These are phyloP conservation scores for Pulveroboletus sp. DNA, from an alignment of 768 basidiomycete genomes.

Conservation along the genomic window DNA sequence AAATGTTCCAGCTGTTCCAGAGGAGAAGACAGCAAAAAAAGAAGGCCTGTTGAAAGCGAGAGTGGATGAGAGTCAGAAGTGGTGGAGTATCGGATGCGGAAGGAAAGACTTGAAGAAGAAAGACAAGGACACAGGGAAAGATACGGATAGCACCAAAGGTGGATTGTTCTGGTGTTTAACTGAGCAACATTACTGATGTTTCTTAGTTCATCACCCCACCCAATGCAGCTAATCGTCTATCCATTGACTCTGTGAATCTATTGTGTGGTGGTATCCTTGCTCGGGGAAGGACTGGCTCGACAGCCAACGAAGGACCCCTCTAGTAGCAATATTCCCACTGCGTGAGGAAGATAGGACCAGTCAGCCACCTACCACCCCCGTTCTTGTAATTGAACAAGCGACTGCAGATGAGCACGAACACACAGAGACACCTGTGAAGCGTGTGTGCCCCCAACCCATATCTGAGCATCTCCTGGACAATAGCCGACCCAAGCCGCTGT, in stretches of 20 bases:
- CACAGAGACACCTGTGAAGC: slow-evolving; percentile 36
- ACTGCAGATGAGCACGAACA: slow-evolving; percentile 49
- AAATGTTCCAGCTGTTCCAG: slow-evolving; percentile 41
- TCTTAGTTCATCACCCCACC: slow-evolving; percentile 47
- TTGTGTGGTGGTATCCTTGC: slow-evolving; percentile 31
- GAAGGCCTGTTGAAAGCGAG: slow-evolving; percentile 36
- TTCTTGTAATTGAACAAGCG: slow-evolving; percentile 49
- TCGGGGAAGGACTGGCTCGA: slow-evolving; percentile 37
- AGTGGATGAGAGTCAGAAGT: slow-evolving; percentile 55
- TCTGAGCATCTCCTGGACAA: slow-evolving; percentile 61
- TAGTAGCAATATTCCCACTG: slow-evolving; percentile 64
- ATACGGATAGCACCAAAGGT: slow-evolving; percentile 37
- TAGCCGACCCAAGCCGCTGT: slow-evolving; percentile 47
- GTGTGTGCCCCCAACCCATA: slow-evolving; percentile 51
- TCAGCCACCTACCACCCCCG: slow-evolving; percentile 10
- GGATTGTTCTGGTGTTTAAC: background rate
- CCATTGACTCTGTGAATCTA: slow-evolving; percentile 31
- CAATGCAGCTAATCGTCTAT: slow-evolving; percentile 20
- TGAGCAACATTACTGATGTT: slow-evolving; percentile 4
- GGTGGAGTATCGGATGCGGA: slow-evolving; percentile 82
- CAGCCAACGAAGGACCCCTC: slow-evolving; percentile 49
- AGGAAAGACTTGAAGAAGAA: slow-evolving; percentile 72
- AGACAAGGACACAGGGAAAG: slow-evolving; percentile 42
- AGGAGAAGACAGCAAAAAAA: slow-evolving; percentile 38
- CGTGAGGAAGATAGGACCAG: slow-evolving; percentile 11